phyloP scores from a whole-genome alignment of 257 asterid genomes.

The Plantago elongata region DNA sequence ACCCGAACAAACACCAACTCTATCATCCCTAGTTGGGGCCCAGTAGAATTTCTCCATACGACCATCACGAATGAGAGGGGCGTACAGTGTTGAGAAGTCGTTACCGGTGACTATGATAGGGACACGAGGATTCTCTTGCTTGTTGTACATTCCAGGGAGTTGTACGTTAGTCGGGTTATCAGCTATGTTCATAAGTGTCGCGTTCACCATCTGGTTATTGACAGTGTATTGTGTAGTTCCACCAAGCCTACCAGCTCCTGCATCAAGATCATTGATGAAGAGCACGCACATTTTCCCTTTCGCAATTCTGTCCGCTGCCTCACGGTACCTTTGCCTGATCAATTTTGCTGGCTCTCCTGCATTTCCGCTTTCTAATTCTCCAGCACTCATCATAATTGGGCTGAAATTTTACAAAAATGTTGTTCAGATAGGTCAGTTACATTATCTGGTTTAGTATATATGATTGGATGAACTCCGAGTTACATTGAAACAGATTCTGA shows the following conservation, averaged over 20 bases:
- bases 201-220: conserved; percentile 91
- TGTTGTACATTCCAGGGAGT: conserved; percentile 96
- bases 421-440: no score
- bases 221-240: conserved; percentile 91
- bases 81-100: conserved; percentile 80
- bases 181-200: conserved; percentile 93
- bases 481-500: not conserved
- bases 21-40: conserved; percentile 88
- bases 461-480: no score
- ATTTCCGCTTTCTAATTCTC: conserved; percentile 68
- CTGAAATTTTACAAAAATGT: conserved; percentile 23
- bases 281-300: conserved; percentile 85
- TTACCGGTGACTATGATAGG: conserved; percentile 81
- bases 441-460: no score
- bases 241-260: conserved; percentile 88
- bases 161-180: conserved; percentile 85
- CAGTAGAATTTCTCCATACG: conserved; percentile 97
- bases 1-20: conserved; percentile 79
- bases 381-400: conserved; percentile 93
- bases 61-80: conserved; percentile 90
- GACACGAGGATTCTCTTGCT: conserved; percentile 78
- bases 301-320: conserved; percentile 72
- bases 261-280: conserved; percentile 85
- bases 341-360: conserved; percentile 77
- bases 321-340: conserved; percentile 65